A percentile compares a stretch with the other conserved stretches of the same genome.
Conservation (phyloP, 495 filamentous ascomycete species). For the Aspergillus nanangensis region DNA sequence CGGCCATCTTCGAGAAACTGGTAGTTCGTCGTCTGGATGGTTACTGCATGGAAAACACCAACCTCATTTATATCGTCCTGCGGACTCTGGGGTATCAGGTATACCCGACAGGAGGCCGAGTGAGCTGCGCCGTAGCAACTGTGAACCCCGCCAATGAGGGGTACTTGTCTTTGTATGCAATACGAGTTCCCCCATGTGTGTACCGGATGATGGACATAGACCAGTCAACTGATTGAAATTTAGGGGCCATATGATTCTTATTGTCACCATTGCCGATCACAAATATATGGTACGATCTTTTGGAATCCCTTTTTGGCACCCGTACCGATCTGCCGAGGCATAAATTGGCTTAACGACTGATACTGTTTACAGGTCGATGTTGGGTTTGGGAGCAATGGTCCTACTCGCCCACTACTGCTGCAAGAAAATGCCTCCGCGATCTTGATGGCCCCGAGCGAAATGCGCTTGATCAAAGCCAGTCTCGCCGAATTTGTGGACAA, state of each 20-base stretch:
- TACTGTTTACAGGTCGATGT: constrained; percentile 76
- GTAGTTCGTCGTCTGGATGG: constrained; percentile 62
- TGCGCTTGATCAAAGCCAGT: constrained; percentile 41
- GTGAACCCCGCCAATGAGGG: constrained; percentile 14
- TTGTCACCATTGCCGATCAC: constrained; percentile 52
- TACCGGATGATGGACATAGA: no score
- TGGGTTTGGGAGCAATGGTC: constrained; percentile 60
- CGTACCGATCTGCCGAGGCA: no score
- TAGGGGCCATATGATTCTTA: constrained; percentile 59
- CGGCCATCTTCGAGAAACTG: constrained; percentile 61
- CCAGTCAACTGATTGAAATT: no score
- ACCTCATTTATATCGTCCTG: constrained; percentile 58
- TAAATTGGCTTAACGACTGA: no score
- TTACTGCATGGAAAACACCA: constrained; percentile 75
- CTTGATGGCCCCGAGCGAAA: constrained; percentile 43
- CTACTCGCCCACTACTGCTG: constrained; percentile 50
- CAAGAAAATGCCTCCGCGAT: constrained; percentile 32
- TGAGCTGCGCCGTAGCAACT: constrained; percentile 20
- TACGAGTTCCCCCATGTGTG: no score
- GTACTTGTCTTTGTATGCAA: constrained; percentile 24
- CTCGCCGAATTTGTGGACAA: constrained; percentile 39
- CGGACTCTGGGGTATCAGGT: constrained; percentile 56
- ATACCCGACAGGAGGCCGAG: constrained; percentile 43
- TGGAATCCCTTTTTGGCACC: not conserved
- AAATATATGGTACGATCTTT: constrained; percentile 44